Evolutionary conservation across 306 rosid genomes (phyloP), one percentile per base, ranked within the genome.

Genomic region (Bauhinia variegata): DNA sequence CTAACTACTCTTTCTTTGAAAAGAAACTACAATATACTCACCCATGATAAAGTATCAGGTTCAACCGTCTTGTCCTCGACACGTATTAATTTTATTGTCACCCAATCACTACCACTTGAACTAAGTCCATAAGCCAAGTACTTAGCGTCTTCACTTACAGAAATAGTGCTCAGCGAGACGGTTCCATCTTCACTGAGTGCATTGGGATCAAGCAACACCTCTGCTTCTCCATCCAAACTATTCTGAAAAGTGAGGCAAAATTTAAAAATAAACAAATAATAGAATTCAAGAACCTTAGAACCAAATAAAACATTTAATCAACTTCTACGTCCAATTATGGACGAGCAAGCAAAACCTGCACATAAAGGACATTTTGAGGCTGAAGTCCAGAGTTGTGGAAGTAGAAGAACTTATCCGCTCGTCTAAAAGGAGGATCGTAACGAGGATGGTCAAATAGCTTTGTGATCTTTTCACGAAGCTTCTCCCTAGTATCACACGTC

Each of bases 61-160:
- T 78, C 75, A 30, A 75, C 74, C 37, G 28, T 49, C 75, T 69
- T 88, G 71, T 86, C 88, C 28, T 82, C 92, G 42, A 93, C 34
- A 30, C 81, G 68, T 86, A 86, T 81, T 13, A 88, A 76, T 46
- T 88, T 88, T 4, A 93, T 78, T 0, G 89, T 88, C 34, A 88
- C 89, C 99, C 99, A 90, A 74, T 90, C 97, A 7, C 97, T 93
- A 51, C 96, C 99, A 18, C 99, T 88, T 5, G 89, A 63, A 63
- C 99, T 90, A 36, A 93, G 92, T 5, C 83, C 99, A 49, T 90
- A 90, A 18, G 92, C 97, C 84, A 93, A 58, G 71, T 86, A 83
- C 32, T 82, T 63, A 2, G 89, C 97, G 71, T 93, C 90, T 82
- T 90, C 58, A 47, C 96, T 93, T 2, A 83, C 85, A 0, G 96